A percentile compares a stretch with the other conserved stretches of the same genome.
Evolutionary conservation across 2,329 filamentous ascomycete genomes (phyloP).

Genomic region (Fusarium zealandicum): DNA sequence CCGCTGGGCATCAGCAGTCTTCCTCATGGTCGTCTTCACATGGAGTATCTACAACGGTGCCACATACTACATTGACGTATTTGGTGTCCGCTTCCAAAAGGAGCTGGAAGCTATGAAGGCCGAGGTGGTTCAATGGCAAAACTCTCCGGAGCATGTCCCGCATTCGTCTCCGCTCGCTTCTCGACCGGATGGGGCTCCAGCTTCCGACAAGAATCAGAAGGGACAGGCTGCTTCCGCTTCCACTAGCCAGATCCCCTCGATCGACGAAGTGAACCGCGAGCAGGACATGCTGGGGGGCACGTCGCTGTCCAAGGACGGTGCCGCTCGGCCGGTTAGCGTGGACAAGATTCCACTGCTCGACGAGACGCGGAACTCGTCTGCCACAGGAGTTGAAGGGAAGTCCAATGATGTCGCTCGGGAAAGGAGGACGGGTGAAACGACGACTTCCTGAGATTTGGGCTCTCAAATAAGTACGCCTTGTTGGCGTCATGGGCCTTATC

Average conservation of each 20-base stretch:
- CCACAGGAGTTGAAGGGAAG: constrained; percentile 54
- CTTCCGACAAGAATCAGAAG: constrained; percentile 17
- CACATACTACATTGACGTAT: constrained; percentile 98
- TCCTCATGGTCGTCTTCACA: constrained; percentile 82
- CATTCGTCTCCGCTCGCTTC: constrained; percentile 47
- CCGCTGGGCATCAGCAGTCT: constrained; percentile 77
- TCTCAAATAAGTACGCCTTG: background rate
- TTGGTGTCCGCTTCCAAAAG: constrained; percentile 95
- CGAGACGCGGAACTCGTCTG: constrained; percentile 46
- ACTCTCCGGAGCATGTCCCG: constrained; percentile 57
- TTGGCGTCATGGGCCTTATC: background rate
- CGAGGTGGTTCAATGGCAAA: constrained; percentile 90
- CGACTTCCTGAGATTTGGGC: background rate
- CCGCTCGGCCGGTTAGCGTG: constrained; percentile 46
- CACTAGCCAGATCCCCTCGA: constrained; percentile 23
- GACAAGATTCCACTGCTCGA: constrained; percentile 67
- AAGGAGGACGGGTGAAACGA: constrained; percentile 49
- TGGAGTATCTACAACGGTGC: constrained; percentile 98
- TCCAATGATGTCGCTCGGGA: constrained; percentile 57
- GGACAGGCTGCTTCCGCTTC: constrained; percentile 25
- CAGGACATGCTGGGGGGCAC: constrained; percentile 25
- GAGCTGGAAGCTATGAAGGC: constrained; percentile 88
- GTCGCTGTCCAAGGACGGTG: constrained; percentile 26
- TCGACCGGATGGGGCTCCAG: constrained; percentile 35
- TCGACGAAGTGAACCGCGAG: constrained; percentile 28